phyloP scores from a whole-genome alignment of 2,329 filamentous ascomycete genomes.

The Setomelanomma holmii region DNA sequence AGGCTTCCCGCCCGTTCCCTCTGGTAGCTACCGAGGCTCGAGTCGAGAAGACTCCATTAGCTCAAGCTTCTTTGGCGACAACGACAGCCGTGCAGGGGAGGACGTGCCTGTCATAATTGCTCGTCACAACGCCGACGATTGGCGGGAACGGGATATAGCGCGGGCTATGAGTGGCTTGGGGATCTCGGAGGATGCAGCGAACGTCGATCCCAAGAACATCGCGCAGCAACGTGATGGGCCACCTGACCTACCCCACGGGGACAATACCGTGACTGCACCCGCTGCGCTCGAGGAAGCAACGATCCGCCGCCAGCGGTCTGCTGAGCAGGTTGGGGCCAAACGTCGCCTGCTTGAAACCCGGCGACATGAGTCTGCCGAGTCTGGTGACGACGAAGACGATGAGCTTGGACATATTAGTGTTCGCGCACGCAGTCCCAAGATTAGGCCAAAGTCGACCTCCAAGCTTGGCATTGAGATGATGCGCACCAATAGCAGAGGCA shows the following conservation, averaged over 20 bases:
- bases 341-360: constrained; percentile 77
- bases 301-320: constrained; percentile 69
- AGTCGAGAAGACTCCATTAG: constrained; percentile 89
- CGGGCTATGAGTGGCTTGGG: constrained; percentile 70
- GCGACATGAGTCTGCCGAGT: constrained; percentile 78
- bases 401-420: constrained; percentile 71
- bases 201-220: constrained; percentile 42
- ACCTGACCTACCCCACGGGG: constrained; percentile 52
- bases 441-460: constrained; percentile 62
- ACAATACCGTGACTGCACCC: constrained; percentile 57
- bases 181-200: constrained; percentile 70
- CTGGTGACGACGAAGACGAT: constrained; percentile 93
- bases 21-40: constrained; percentile 78
- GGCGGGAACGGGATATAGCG: constrained; percentile 67
- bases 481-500: constrained; percentile 93
- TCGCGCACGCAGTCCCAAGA: constrained; percentile 59
- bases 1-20: constrained; percentile 73
- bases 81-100: constrained; percentile 75
- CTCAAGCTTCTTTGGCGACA: constrained; percentile 86
- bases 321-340: constrained; percentile 77
- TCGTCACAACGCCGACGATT: constrained; percentile 76
- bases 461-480: constrained; percentile 98
- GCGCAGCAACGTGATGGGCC: constrained; percentile 43
- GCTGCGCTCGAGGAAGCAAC: constrained; percentile 61
- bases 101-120: constrained; percentile 79